These are phyloP conservation scores for Inonotus obliquus DNA, from an alignment of 1,284 basidiomycete species.

Conservation along the genomic window DNA sequence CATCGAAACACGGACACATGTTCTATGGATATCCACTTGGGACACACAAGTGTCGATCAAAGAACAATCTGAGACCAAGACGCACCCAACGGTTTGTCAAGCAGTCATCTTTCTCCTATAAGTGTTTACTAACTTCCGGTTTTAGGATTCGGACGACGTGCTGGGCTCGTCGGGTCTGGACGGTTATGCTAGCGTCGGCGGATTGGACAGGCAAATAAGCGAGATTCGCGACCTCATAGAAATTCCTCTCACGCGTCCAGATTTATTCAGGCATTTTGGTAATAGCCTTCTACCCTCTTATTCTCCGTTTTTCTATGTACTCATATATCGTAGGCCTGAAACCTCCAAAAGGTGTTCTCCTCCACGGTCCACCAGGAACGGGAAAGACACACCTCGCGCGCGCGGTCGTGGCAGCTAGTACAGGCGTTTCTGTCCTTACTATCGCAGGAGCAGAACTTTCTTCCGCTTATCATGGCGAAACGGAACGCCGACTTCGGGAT, in stretches of 20 bases:
- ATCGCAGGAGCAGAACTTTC: slow-evolving; percentile 95
- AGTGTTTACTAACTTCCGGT: neutral
- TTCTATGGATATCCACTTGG: slow-evolving; percentile 60
- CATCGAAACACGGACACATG: slow-evolving; percentile 29
- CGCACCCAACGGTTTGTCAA: neutral
- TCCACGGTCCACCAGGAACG: slow-evolving; percentile 92
- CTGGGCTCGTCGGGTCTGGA: slow-evolving; percentile 38
- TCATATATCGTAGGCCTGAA: slow-evolving; percentile 57
- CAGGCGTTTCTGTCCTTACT: slow-evolving; percentile 75
- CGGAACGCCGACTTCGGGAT: slow-evolving; percentile 84
- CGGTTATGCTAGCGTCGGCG: slow-evolving; percentile 79
- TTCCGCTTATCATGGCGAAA: slow-evolving; percentile 95
- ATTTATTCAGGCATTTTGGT: slow-evolving; percentile 89
- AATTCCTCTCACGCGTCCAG: slow-evolving; percentile 86
- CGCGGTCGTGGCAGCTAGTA: slow-evolving; percentile 78
- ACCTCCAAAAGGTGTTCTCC: slow-evolving; percentile 84
- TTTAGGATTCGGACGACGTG: slow-evolving; percentile 34
- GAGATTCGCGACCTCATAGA: slow-evolving; percentile 94
- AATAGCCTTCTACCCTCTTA: slow-evolving; percentile 9
- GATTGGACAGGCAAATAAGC: slow-evolving; percentile 82
- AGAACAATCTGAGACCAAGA: slow-evolving; percentile 24
- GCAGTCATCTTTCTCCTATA: slow-evolving; percentile 9
- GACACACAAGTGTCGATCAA: slow-evolving; percentile 51
- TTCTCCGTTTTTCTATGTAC: slow-evolving; percentile 9
- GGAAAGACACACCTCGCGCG: slow-evolving; percentile 93